These are phyloP conservation scores for Tetrahymena elliotti DNA, from an alignment of 73 alveolate genomes.

Conservation along the genomic window DNA sequence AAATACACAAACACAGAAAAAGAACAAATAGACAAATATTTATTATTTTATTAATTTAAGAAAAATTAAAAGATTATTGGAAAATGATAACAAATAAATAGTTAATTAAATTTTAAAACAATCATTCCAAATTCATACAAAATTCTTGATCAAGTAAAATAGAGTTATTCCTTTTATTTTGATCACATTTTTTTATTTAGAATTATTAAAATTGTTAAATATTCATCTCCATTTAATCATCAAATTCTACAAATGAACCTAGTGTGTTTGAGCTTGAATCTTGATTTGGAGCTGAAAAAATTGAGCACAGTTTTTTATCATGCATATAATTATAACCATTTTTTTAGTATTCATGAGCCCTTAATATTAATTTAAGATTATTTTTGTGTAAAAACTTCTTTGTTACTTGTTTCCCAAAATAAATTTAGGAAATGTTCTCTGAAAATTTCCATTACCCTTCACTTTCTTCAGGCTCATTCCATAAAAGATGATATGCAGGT, in stretches of 20 bases:
- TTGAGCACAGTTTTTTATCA: not conserved
- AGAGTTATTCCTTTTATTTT: not conserved
- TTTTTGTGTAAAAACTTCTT: slow-evolving; percentile 72
- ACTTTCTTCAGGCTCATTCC: slow-evolving; percentile 84
- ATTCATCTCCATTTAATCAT: not conserved
- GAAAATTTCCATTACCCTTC: slow-evolving; percentile 72
- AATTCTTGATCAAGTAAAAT: not conserved
- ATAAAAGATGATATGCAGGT: slow-evolving; percentile 79
- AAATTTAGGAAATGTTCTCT: slow-evolving; percentile 74
- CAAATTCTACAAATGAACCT: not conserved
- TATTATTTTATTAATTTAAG: too few species aligned
- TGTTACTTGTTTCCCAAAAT: slow-evolving; percentile 79
- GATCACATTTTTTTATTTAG: not conserved
- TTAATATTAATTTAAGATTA: slow-evolving; percentile 54
- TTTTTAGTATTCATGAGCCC: slow-evolving; percentile 83
- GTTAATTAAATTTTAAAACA: too few species aligned
- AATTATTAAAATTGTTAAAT: not conserved
- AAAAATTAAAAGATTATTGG: not conserved
- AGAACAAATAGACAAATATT: too few species aligned
- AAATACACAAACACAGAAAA: too few species aligned
- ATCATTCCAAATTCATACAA: not conserved
- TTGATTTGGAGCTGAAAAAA: not conserved
- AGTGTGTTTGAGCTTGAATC: not conserved
- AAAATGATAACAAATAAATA: too few species aligned
- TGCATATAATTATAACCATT: slow-evolving; percentile 73